Base-by-base conservation (phyloP, 2,329 filamentous ascomycete species). In the Ophiostoma populinum region DNA sequence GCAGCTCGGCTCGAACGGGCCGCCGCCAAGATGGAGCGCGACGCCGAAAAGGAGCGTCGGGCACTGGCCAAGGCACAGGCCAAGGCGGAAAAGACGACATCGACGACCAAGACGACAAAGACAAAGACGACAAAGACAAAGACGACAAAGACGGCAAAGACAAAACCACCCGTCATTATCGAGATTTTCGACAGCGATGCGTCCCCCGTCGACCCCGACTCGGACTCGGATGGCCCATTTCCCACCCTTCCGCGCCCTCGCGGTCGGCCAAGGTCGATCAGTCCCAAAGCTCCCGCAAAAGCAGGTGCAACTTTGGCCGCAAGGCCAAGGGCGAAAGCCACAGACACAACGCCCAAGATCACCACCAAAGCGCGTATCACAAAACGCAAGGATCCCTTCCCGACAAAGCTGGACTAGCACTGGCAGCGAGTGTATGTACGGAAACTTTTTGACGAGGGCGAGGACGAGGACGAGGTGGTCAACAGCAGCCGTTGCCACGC, bases 321-420 rank as follows among this genome's bases (percentile, higher is more conserved):
- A 17, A 29, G 13, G n/a, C 17, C 36, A 38, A 24, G 7, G 22
- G 25, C 29, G n/a, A 39, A 39, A 15, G 18, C 34, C 10, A 17
- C 34, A 5, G 24, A 29, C 7, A 36, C n/a, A n/a, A 18, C 24
- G 1, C 9, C 32, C 6, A 39, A 29, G 28, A 36, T 35, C 29
- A 39, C 37, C 7, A 35, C 32, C 24, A 38, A 32, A 2, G 24
- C 37, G 24, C 22, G 37, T 11, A 28, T 35, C 7, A 39, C 37
- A 29, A 39, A 39, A 9, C 30, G 30, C 3, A 32, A 32, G 24
- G 30, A 32, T 13, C 5, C n/a, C 8, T 2, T 20, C 5, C 12
- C 30, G 19, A 32, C 21, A 13, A 32, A 24, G 19, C 6, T n/a
- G 18, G 18, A 30, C 12, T n/a, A n/a, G n/a, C n/a, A n/a, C n/a